Evolutionary conservation across 352 stramenopile species (phyloP).

Genomic region (Phytophthora idaei): DNA sequence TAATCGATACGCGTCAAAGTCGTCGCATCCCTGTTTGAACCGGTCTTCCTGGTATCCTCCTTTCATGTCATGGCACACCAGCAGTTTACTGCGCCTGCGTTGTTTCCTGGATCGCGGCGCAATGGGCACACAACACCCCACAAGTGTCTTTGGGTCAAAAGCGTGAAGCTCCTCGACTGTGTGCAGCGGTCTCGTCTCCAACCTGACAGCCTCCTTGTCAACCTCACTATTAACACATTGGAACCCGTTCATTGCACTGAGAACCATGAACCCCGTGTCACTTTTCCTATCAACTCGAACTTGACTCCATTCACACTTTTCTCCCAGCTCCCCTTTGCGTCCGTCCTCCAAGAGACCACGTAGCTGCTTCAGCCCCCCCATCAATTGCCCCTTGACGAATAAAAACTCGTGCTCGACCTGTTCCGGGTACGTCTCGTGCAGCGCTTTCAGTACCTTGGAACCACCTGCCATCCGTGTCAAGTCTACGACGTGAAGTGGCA

Average conservation of each 20-base stretch:
- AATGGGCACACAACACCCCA: conserved; percentile 33
- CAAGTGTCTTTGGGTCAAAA: conserved; percentile 20
- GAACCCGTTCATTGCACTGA: conserved; percentile 31
- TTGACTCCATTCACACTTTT: conserved; percentile 22
- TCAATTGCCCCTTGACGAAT: conserved; percentile 27
- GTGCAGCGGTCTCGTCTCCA: conserved; percentile 40
- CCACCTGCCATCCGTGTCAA: conserved; percentile 35
- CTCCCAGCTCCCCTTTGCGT: conserved; percentile 6
- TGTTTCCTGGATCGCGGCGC: conserved; percentile 30
- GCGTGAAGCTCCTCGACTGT: conserved; percentile 38
- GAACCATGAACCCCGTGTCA: conserved; percentile 38
- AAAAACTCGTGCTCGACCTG: conserved; percentile 29
- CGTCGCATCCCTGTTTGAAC: conserved; percentile 42
- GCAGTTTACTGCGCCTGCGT: conserved; percentile 47
- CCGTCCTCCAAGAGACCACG: conserved; percentile 27
- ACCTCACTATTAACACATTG: conserved; percentile 7
- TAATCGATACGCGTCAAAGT: conserved; percentile 49
- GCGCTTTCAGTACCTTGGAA: conserved; percentile 25
- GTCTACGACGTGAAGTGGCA: conserved; percentile 34
- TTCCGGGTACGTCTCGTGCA: conserved; percentile 16
- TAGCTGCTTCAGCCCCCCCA: conserved; percentile 26
- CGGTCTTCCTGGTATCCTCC: conserved; percentile 51
- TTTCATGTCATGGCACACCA: conserved; percentile 66
- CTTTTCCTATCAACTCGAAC: conserved; percentile 34
- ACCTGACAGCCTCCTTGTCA: not conserved